Evolutionary conservation across 2,329 filamentous ascomycete species (phyloP).

Genomic region (Neopestalotiopsis clavispora): DNA sequence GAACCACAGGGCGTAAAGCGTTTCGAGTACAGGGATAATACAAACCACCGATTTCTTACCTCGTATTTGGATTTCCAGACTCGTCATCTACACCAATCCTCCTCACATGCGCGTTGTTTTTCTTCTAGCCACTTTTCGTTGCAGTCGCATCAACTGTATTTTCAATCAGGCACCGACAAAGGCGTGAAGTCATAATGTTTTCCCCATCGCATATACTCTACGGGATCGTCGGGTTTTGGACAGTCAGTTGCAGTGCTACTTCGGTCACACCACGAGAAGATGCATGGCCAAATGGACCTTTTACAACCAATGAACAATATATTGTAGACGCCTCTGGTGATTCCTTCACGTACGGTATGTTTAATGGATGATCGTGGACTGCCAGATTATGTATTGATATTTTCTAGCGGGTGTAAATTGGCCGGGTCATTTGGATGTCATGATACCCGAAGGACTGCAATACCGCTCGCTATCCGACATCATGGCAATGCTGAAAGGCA

Average conservation of each 20-base stretch:
- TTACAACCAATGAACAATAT: constrained; percentile 45
- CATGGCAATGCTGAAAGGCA: constrained; percentile 59
- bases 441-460: constrained; percentile 69
- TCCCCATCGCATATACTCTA: not conserved
- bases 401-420: constrained; percentile 61
- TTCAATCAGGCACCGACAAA: no score
- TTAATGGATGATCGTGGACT: no score
- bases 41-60: no score
- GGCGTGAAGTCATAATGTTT: not conserved
- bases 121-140: no score
- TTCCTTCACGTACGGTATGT: constrained; percentile 35
- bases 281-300: constrained; percentile 44
- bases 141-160: no score
- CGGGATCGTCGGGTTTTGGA: not conserved
- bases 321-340: constrained; percentile 48
- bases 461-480: constrained; percentile 62
- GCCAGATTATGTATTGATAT: constrained; percentile 29
- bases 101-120: no score
- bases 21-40: no score
- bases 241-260: not conserved
- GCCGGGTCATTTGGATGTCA: constrained; percentile 65
- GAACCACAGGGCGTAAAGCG: no score
- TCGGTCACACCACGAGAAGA: not conserved
- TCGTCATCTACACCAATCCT: no score
- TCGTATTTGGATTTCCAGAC: no score